Percentiles rank a stretch among this genome's conserved stretches.
These are phyloP conservation scores for Cladochytrium replicatum DNA, from an alignment of 192 early-diverging fungal genomes.

Conservation along the genomic window DNA sequence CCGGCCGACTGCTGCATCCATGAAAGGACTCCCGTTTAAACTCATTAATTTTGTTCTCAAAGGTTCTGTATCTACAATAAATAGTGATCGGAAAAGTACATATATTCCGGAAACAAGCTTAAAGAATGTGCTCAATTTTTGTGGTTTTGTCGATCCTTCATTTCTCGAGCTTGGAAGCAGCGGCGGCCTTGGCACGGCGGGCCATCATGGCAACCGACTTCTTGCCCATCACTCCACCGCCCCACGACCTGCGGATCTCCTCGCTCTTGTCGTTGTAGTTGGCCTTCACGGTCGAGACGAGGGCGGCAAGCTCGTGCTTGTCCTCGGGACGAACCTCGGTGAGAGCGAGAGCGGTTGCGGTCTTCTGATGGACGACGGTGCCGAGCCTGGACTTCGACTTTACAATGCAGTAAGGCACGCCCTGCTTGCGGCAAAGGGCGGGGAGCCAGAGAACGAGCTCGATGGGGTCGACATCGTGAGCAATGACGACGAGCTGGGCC, in stretches of 20 bases:
- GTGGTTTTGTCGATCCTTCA: no score
- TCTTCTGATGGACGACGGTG: conserved; percentile 99
- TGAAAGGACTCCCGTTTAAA: no score
- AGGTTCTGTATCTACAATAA: no score
- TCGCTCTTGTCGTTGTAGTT: conserved; percentile 96
- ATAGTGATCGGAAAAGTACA: no score
- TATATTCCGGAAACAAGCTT: no score
- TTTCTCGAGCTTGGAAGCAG: no score
- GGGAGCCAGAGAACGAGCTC: conserved; percentile 99
- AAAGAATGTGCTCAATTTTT: no score
- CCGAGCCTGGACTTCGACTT: conserved; percentile 99
- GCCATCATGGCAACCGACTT: conserved; percentile 78
- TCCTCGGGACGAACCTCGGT: conserved; percentile 92
- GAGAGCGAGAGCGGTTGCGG: conserved; percentile 90
- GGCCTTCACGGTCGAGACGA: conserved; percentile 86
- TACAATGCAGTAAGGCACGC: conserved; percentile 97
- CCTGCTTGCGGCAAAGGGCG: conserved; percentile 99
- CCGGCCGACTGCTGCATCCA: no score
- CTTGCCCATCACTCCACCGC: conserved; percentile 95
- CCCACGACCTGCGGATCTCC: conserved; percentile 84
- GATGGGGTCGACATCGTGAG: conserved; percentile 99
- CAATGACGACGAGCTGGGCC: conserved; percentile 97
- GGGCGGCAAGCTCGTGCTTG: conserved; percentile 77
- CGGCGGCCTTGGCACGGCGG: conserved; percentile 55
- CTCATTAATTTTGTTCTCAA: no score